These are phyloP conservation scores for Primulina huaijiensis DNA, from an alignment of 257 asterid genomes.

Conservation along the genomic window DNA sequence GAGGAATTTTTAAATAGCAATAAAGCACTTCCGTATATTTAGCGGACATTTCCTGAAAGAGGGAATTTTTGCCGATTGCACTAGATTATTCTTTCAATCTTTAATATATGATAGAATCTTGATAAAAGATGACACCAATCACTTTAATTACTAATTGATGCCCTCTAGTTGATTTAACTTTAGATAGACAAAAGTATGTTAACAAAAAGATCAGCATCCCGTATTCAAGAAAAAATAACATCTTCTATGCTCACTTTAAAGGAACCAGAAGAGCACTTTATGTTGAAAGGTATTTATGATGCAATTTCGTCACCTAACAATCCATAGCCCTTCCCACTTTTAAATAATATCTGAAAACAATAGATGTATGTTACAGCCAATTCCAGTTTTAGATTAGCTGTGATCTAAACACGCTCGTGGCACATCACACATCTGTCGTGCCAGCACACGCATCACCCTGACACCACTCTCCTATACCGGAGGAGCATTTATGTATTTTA, in stretches of 20 bases:
- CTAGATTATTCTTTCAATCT: slow-evolving; percentile 19
- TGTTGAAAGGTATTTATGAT: neutral
- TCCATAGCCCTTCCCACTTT: neutral
- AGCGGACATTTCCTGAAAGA: neutral
- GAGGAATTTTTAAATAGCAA: neutral
- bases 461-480: slow-evolving; percentile 9
- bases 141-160: neutral
- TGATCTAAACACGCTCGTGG: neutral
- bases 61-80: neutral
- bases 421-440: neutral
- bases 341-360: neutral
- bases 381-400: neutral
- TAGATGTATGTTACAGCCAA: neutral
- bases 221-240: neutral
- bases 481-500: slow-evolving; percentile 1
- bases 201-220: neutral
- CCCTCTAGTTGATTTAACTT: neutral
- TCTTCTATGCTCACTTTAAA: neutral
- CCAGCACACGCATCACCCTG: neutral
- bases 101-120: neutral
- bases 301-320: neutral
- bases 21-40: neutral
- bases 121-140: neutral
- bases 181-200: neutral
- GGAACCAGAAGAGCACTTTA: neutral